Percentiles rank a stretch among this genome's conserved stretches.
Conservation (phyloP, 148 eudicot genomes). For the Pouteria glomerata region DNA sequence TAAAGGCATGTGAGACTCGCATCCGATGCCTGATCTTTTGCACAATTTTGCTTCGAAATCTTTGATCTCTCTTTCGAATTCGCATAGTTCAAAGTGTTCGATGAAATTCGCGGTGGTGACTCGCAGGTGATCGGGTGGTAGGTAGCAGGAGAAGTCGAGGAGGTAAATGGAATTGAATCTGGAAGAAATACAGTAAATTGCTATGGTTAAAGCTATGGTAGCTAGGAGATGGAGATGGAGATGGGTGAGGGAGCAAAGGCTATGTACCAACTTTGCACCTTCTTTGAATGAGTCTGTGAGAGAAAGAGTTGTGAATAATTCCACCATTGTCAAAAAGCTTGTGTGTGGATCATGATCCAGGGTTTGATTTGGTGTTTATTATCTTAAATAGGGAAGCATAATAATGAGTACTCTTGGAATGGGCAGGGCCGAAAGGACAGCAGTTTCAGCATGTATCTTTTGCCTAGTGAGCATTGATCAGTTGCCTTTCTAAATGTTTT, state of each 20-base stretch:
- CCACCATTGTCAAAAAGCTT: neutral
- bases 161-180: constrained; percentile 24
- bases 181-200: constrained; percentile 7
- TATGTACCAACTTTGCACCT: neutral
- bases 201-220: constrained; percentile 4
- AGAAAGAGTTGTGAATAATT: neutral
- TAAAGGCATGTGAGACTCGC: constrained; percentile 28
- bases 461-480: neutral
- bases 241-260: neutral
- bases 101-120: constrained; percentile 19
- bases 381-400: neutral
- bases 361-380: neutral
- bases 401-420: neutral
- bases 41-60: constrained; percentile 27
- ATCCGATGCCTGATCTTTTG: constrained; percentile 31
- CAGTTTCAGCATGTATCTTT: neutral
- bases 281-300: neutral
- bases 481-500: neutral
- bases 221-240: neutral
- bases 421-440: neutral
- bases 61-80: constrained; percentile 2
- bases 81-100: constrained; percentile 18
- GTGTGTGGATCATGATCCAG: neutral
- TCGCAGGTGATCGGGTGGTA: constrained; percentile 27
- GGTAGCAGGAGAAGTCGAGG: constrained; percentile 33